Evolutionary conservation across 768 basidiomycete species (phyloP).

Genomic region (Podaxis pistillaris): DNA sequence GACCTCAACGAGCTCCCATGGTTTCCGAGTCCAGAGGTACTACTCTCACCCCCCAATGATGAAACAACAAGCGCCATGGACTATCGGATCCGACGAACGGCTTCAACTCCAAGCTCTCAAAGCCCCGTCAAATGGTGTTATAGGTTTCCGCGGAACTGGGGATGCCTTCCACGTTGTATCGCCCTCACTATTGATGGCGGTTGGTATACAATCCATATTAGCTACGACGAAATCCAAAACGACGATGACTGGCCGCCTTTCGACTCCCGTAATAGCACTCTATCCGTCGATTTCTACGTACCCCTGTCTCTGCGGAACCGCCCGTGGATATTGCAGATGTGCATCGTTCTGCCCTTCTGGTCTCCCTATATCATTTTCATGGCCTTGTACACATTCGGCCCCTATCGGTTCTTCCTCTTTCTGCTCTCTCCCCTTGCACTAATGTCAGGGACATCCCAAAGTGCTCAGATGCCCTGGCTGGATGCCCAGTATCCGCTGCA

Average conservation of each 20-base stretch:
- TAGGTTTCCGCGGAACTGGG: neutral
- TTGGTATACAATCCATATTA: conserved; percentile 5
- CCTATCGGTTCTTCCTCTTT: conserved; percentile 4
- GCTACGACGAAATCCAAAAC: neutral
- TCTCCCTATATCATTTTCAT: neutral
- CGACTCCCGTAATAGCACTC: neutral
- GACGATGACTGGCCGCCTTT: neutral
- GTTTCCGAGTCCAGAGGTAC: neutral
- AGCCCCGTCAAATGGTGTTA: neutral
- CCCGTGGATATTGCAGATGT: conserved; percentile 5
- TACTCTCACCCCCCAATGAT: neutral
- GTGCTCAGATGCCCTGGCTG: neutral
- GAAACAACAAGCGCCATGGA: neutral
- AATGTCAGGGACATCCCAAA: conserved; percentile 1
- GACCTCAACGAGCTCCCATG: conserved; percentile 5
- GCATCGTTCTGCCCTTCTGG: conserved; percentile 3
- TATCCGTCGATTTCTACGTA: conserved; percentile 3
- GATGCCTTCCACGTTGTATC: neutral
- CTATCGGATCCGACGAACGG: neutral
- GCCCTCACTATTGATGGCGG: conserved; percentile 3
- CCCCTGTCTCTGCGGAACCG: neutral
- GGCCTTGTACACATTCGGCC: neutral
- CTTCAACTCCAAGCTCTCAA: neutral
- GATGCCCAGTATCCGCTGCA: neutral
- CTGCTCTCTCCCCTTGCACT: conserved; percentile 1